Conservation (phyloP, 1,284 basidiomycete genomes). For the Tremellales sp. region DNA sequence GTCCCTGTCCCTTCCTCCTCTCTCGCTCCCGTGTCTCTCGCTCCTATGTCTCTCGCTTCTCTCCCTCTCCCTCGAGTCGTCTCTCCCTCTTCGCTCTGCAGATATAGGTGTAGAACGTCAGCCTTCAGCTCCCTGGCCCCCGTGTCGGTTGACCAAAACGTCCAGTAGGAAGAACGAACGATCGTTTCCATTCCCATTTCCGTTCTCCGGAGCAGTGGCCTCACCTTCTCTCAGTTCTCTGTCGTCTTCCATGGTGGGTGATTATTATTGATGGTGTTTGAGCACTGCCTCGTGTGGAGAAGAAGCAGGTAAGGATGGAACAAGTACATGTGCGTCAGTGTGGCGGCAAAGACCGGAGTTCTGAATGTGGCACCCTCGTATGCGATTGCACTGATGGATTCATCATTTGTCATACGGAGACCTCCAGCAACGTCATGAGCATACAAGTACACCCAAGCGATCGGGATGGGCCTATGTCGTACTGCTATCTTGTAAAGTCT, state of each 20-base stretch:
- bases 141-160: not conserved
- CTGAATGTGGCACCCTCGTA: no score
- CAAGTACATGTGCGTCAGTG: no score
- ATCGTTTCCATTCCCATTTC: constrained; percentile 13
- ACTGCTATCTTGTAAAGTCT: no score
- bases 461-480: no score
- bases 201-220: constrained; percentile 22
- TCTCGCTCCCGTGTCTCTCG: constrained; percentile 44
- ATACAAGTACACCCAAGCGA: no score
- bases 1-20: constrained; percentile 53
- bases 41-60: constrained; percentile 29
- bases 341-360: no score
- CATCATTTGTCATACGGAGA: no score
- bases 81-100: constrained; percentile 22
- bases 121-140: no score
- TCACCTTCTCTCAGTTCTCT: constrained; percentile 37
- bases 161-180: not conserved
- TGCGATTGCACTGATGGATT: no score
- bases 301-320: no score
- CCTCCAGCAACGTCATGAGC: no score
- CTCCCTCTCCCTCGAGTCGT: constrained; percentile 19
- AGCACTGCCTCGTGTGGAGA: no score
- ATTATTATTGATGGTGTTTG: not conserved
- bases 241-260: constrained; percentile 38
- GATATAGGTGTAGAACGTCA: not conserved